Evolutionary conservation across 1,139 yeast species (phyloP), one percentile per base, ranked within the genome.

Genomic region (Taphrina wiesneri): DNA sequence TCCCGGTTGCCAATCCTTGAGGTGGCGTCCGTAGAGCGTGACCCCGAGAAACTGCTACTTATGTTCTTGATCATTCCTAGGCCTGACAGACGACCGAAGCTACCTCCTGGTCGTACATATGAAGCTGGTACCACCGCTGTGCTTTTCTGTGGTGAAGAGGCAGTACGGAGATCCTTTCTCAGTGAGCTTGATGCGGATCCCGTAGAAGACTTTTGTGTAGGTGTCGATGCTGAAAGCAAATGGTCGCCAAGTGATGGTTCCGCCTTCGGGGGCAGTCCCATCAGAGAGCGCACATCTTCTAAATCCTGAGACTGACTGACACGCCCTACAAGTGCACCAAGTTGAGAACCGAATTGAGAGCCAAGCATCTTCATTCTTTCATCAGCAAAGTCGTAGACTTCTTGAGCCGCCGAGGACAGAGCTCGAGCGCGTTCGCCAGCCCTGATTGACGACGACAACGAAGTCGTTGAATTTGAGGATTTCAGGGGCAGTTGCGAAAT

Each of bases 321-420:
- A 6, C 57, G 49, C 3, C 57, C 46, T 25, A 60, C 64, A 15
- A 60, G 46, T 2, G 64, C 64, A 1, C 57, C 57, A 1, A 60
- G 43, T 26, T 60, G 64, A 9, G 57, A 51, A 4, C 64, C 64
- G 13, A 60, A 60, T 49, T 60, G 64, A n/a, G 56, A 49, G 11
- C 64, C 64, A 13, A 60, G 47, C 15, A 25, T 32, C 51, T 60
- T 60, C 64, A 60, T 60, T 13, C 64, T 49, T 41, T 60, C 64
- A 26, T 60, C 64, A 4, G 64, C 64, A 19, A 60, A 53, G 15
- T 60, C 64, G 36, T 60, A 60, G 6, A 62, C 65, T 39, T 62
- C 60, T 17, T 43, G 51, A 15, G 65, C 60, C 6, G 64, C 64
- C n/a, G 65, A 62, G 5, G 65, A 62, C 26, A 62, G 25, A n/a